phyloP scores from a whole-genome alignment of 306 rosid genomes.

The Abrus precatorius region DNA sequence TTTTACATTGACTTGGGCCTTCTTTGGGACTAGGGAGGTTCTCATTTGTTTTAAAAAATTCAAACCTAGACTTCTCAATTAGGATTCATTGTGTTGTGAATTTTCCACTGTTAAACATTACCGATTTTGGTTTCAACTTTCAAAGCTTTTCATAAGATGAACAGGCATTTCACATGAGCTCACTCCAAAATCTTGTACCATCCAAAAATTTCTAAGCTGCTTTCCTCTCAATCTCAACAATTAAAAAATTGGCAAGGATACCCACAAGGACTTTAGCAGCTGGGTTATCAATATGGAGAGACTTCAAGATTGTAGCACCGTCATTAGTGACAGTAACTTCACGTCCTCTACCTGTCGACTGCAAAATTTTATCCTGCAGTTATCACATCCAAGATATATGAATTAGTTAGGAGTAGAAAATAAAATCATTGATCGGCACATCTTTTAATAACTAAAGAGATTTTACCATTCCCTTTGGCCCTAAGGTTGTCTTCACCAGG shows the following conservation, averaged over 20 bases:
- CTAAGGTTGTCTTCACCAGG: conserved; percentile 94
- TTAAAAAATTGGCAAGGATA: conserved; percentile 65
- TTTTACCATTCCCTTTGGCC: conserved; percentile 96
- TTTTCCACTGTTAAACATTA: not conserved
- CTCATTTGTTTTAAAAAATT: not conserved
- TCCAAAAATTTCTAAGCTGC: not conserved
- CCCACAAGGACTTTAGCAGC: conserved; percentile 99
- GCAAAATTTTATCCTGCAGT: conserved; percentile 91
- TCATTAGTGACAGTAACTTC: conserved; percentile 90
- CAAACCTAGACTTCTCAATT: not conserved
- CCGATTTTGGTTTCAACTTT: conserved; percentile 1
- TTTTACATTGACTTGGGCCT: not conserved
- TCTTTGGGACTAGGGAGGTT: not conserved
- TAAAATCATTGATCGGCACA: conserved; percentile 4
- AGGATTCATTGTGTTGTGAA: not conserved
- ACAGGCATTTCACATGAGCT: conserved; percentile 6
- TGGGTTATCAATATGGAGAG: conserved; percentile 95
- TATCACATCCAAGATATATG: conserved; percentile 24
- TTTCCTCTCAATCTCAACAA: conserved; percentile 27
- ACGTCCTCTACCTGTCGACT: conserved; percentile 95
- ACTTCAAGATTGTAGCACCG: conserved; percentile 97
- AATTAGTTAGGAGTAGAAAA: conserved; percentile 1
- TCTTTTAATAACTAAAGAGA: not conserved
- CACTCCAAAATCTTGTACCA: conserved; percentile 7
- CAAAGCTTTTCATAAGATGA: not conserved